Conservation (phyloP, 2,329 filamentous ascomycete genomes). For the Periconia sp. region DNA sequence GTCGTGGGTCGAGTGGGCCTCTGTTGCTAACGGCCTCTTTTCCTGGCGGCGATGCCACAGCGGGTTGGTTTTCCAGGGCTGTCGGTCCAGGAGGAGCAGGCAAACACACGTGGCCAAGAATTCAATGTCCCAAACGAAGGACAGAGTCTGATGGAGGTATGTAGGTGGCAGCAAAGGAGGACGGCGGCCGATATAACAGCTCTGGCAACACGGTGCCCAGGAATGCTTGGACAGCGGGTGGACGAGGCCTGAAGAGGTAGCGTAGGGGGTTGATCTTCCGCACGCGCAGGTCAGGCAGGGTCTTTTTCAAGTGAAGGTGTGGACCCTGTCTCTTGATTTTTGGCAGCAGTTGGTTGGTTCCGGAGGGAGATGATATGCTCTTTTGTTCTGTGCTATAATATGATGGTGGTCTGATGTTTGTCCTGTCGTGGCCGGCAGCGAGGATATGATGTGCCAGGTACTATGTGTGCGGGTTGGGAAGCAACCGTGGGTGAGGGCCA, state of each 20-base stretch:
- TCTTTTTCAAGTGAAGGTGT: constrained; percentile 23
- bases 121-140: background rate
- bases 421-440: background rate
- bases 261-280: constrained; percentile 34
- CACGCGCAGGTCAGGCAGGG: constrained; percentile 20
- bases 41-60: background rate
- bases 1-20: constrained; percentile 27
- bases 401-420: background rate
- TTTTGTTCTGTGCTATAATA: too few relatives aligned
- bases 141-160: background rate
- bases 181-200: constrained; percentile 5
- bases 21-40: background rate
- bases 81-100: too few relatives aligned
- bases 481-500: background rate
- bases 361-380: background rate
- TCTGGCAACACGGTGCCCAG: constrained; percentile 12
- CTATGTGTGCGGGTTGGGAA: background rate
- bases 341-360: background rate
- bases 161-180: background rate
- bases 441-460: background rate
- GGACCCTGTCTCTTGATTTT: constrained; percentile 26
- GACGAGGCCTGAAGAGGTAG: constrained; percentile 30
- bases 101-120: background rate
- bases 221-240: constrained; percentile 29
- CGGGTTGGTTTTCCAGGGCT: background rate